A percentile compares a stretch with the other conserved stretches of the same genome.
Evolutionary conservation across 148 eudicot genomes (phyloP).

Genomic region (Rhododendron simsii): DNA sequence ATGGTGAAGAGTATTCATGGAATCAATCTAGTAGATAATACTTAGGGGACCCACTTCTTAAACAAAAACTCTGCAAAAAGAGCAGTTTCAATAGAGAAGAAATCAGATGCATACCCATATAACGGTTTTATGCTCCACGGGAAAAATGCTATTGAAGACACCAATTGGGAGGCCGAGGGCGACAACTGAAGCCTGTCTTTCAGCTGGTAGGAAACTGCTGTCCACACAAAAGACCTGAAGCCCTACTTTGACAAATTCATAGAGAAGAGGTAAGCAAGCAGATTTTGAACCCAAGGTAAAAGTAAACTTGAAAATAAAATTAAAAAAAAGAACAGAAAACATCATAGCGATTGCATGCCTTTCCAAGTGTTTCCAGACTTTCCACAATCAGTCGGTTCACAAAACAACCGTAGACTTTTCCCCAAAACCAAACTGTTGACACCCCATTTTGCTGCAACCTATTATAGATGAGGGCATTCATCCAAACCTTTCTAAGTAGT

Average conservation of each 20-base stretch:
- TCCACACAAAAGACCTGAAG: constrained; percentile 95
- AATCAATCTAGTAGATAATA: background rate
- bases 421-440: background rate
- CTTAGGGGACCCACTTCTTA: background rate
- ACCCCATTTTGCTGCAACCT: background rate
- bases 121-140: constrained; percentile 98
- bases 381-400: background rate
- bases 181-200: constrained; percentile 79
- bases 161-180: constrained; percentile 88
- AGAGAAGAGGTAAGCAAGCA: constrained; percentile 10
- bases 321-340: background rate
- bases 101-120: constrained; percentile 67
- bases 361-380: background rate
- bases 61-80: constrained; percentile 4
- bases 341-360: background rate
- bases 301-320: background rate
- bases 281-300: constrained; percentile 6
- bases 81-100: background rate
- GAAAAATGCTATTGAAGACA: constrained; percentile 80
- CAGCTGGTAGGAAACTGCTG: constrained; percentile 88
- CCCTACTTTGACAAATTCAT: constrained; percentile 50
- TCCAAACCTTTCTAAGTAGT: background rate
- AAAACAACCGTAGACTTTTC: background rate
- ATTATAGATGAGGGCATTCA: background rate
- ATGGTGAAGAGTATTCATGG: background rate